Conservation (phyloP, 495 filamentous ascomycete genomes). For the Hypoxylon lenormandii region DNA sequence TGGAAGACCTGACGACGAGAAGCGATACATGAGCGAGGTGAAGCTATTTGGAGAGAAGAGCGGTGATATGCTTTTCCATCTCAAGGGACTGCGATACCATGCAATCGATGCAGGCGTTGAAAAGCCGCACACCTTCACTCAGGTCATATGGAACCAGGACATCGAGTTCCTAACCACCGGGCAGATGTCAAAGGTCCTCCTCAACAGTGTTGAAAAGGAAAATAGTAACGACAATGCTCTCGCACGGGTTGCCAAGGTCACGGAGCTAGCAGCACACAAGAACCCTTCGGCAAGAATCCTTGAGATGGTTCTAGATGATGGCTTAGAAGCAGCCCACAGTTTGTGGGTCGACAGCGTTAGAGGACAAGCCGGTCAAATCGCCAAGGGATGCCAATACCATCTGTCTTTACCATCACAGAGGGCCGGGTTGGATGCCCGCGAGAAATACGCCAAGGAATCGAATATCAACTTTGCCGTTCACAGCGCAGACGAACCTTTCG, state of each 20-base stretch:
- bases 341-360: neutral
- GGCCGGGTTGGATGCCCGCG: slow-evolving; percentile 1
- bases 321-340: neutral
- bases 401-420: neutral
- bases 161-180: slow-evolving; percentile 3
- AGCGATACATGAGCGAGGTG: slow-evolving; percentile 5
- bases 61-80: slow-evolving; percentile 5
- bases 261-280: slow-evolving; percentile 54
- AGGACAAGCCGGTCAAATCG: neutral
- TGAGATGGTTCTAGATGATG: slow-evolving; percentile 42
- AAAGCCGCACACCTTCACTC: slow-evolving; percentile 1
- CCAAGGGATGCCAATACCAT: slow-evolving; percentile 1
- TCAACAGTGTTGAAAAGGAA: neutral
- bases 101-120: slow-evolving; percentile 2
- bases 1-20: slow-evolving; percentile 2
- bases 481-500: neutral
- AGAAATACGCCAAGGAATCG: slow-evolving; percentile 6
- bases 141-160: slow-evolving; percentile 5
- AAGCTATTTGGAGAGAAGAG: neutral
- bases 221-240: neutral
- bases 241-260: slow-evolving; percentile 28
- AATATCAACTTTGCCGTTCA: neutral
- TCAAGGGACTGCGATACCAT: slow-evolving; percentile 7
- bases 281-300: slow-evolving; percentile 57
- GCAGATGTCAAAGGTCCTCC: neutral